A percentile compares a stretch with the other conserved stretches of the same genome.
phyloP scores from a whole-genome alignment of 1,284 basidiomycete species.

The Boletus semigastroideus region DNA sequence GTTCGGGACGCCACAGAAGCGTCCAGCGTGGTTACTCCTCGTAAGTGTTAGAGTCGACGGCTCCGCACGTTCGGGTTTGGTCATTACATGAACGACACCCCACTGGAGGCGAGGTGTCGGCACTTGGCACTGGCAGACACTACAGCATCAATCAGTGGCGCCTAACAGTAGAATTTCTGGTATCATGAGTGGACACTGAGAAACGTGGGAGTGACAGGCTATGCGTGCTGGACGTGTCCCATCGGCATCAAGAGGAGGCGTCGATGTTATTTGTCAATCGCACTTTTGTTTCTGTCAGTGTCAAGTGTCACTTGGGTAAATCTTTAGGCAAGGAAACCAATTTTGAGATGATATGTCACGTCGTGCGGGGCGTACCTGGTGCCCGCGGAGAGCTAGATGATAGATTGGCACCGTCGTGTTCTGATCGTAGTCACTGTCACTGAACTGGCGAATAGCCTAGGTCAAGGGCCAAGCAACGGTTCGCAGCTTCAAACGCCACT shows the following conservation, averaged over 20 bases:
- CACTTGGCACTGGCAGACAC: background rate
- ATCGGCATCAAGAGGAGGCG: background rate
- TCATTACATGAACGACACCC: background rate
- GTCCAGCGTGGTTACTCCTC: too few relatives aligned
- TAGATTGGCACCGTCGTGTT: too few relatives aligned
- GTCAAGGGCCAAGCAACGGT: background rate
- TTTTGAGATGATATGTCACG: background rate
- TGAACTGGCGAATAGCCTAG: too few relatives aligned
- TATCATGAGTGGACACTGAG: too few relatives aligned
- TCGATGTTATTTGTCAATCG: background rate
- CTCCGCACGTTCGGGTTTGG: background rate
- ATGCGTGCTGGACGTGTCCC: background rate
- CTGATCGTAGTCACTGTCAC: background rate
- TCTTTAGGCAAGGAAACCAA: background rate
- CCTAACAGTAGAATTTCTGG: too few relatives aligned
- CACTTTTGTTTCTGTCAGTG: background rate
- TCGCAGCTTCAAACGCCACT: background rate
- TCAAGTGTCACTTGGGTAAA: background rate
- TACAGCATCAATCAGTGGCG: too few relatives aligned
- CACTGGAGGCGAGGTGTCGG: background rate
- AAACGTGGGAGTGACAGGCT: background rate
- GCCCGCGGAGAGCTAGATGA: background rate
- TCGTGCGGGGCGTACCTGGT: conserved; percentile 4
- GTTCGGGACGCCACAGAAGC: conserved; percentile 5
- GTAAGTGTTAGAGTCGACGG: background rate